Evolutionary conservation across 345 rosid genomes (phyloP).

Genomic region (Orychophragmus violaceus): DNA sequence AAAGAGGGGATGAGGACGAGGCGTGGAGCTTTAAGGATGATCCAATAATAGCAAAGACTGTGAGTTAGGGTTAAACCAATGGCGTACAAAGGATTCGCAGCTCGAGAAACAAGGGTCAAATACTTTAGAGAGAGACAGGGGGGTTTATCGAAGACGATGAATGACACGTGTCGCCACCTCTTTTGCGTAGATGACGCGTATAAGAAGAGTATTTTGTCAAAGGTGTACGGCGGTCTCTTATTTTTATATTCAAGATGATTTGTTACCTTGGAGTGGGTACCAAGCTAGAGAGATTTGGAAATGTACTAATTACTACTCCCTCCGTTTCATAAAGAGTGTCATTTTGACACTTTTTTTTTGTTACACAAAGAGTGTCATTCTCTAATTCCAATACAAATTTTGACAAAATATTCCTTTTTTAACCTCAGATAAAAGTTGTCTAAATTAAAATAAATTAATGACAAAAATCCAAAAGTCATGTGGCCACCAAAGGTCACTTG

Average conservation of each 20-base stretch:
- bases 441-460: too few relatives aligned
- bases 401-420: too few relatives aligned
- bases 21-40: conserved; percentile 18
- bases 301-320: too few relatives aligned
- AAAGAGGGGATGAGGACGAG: conserved; percentile 12
- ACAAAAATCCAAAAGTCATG: too few relatives aligned
- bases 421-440: too few relatives aligned
- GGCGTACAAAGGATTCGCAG: conserved; percentile 13
- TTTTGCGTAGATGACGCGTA: conserved; percentile 19
- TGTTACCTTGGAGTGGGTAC: conserved; percentile 7
- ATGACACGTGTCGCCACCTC: conserved; percentile 27
- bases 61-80: conserved; percentile 6
- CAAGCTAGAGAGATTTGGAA: neutral
- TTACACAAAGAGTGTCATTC: too few relatives aligned
- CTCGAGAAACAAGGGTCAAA: conserved; percentile 18
- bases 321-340: too few relatives aligned
- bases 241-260: neutral
- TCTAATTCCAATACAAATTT: too few relatives aligned
- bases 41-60: conserved; percentile 16
- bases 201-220: neutral
- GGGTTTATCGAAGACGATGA: neutral
- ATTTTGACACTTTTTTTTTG: too few relatives aligned
- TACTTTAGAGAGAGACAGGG: neutral
- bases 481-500: too few relatives aligned
- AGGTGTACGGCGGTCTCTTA: neutral